Conservation (phyloP, 164 flowering plant species). For the Platanus orientalis region DNA sequence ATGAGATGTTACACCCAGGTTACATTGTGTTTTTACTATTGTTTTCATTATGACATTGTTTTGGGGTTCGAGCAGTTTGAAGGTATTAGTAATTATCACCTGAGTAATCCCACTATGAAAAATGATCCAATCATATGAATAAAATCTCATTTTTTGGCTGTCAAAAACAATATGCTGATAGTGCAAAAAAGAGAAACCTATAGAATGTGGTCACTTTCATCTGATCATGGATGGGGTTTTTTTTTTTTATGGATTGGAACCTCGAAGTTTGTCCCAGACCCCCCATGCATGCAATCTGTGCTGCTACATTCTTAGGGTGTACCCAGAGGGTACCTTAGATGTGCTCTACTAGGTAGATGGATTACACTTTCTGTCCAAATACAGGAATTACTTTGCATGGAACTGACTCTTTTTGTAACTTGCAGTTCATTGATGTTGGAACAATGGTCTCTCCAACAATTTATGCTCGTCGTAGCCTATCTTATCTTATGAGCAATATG, state of each 20-base stretch:
- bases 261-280: too few species aligned
- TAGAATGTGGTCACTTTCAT: too few species aligned
- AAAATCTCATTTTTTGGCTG: too few species aligned
- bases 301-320: background rate
- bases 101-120: too few species aligned
- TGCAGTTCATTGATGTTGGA: slow-evolving; percentile 90
- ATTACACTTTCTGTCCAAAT: background rate
- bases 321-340: background rate
- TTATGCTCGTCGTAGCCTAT: slow-evolving; percentile 82
- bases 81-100: too few species aligned
- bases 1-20: slow-evolving; percentile 67
- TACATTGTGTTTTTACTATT: background rate
- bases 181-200: too few species aligned
- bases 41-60: too few species aligned
- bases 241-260: too few species aligned
- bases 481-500: slow-evolving; percentile 71
- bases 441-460: slow-evolving; percentile 92
- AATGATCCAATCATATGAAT: too few species aligned
- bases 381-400: background rate
- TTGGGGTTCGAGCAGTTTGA: too few species aligned
- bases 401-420: slow-evolving; percentile 9
- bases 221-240: too few species aligned
- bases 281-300: background rate
- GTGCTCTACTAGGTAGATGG: background rate
- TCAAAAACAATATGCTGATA: too few species aligned